These are phyloP conservation scores for Podospora pseudoanserina DNA, from an alignment of 495 filamentous ascomycete genomes.

Conservation along the genomic window DNA sequence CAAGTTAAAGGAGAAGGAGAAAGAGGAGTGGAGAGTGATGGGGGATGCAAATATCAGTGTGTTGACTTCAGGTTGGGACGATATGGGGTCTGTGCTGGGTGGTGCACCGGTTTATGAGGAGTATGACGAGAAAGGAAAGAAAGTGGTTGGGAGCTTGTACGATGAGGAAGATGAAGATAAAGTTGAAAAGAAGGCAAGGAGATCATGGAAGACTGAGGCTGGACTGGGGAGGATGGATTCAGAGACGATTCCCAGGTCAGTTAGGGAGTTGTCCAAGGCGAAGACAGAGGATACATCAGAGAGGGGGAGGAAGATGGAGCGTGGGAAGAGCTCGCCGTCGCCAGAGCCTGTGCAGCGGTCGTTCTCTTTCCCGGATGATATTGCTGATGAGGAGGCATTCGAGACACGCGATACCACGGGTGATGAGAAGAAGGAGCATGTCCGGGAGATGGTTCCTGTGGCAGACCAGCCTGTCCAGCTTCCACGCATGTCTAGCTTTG, in stretches of 20 bases:
- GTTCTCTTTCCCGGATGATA: constrained; percentile 38
- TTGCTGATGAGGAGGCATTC: constrained; percentile 37
- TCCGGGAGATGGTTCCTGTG: background rate
- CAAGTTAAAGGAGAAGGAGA: background rate
- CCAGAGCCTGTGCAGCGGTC: constrained; percentile 29
- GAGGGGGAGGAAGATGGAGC: constrained; percentile 16
- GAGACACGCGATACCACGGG: constrained; percentile 18
- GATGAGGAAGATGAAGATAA: constrained; percentile 26
- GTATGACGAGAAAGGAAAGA: background rate
- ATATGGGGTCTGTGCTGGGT: background rate
- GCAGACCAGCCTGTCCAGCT: constrained; percentile 15
- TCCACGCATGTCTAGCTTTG: constrained; percentile 29
- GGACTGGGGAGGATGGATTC: constrained; percentile 34
- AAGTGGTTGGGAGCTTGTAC: constrained; percentile 15
- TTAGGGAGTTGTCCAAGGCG: constrained; percentile 16
- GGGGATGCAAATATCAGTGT: background rate
- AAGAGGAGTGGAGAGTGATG: constrained; percentile 3
- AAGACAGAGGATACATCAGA: constrained; percentile 8
- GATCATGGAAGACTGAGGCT: background rate
- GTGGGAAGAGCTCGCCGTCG: constrained; percentile 21
- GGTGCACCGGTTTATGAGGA: background rate
- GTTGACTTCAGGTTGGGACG: background rate
- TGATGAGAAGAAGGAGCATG: constrained; percentile 10
- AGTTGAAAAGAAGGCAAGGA: constrained; percentile 4
- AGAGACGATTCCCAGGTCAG: constrained; percentile 33